Evolutionary conservation across 768 basidiomycete species (phyloP).

Genomic region (Phylloporus sp.): DNA sequence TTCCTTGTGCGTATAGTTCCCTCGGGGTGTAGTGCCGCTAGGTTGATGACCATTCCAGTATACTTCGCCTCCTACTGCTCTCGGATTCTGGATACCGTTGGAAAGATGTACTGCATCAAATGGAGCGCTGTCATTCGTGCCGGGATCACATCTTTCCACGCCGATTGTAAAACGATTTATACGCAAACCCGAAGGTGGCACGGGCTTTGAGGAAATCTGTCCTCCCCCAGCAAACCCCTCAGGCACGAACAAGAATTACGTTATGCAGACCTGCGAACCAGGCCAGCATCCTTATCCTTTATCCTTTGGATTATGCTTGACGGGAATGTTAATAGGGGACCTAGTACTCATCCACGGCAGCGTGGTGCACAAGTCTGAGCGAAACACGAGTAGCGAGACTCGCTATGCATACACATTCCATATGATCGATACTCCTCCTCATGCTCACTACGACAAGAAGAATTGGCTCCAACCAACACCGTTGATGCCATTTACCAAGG

Average conservation of each 20-base stretch:
- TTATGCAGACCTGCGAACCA: constrained; percentile 69
- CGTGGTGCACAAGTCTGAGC: constrained; percentile 89
- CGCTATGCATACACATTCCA: constrained; percentile 96
- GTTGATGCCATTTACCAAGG: constrained; percentile 74
- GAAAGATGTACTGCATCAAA: constrained; percentile 82
- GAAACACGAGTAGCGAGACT: constrained; percentile 75
- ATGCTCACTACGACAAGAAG: constrained; percentile 78
- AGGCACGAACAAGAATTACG: constrained; percentile 41
- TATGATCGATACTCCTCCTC: constrained; percentile 77
- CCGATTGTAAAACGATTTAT: constrained; percentile 84
- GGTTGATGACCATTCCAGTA: constrained; percentile 51
- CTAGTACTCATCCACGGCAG: constrained; percentile 92
- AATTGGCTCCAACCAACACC: constrained; percentile 93
- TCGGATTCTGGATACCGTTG: constrained; percentile 96
- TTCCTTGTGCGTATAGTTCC: constrained; percentile 55
- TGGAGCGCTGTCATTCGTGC: constrained; percentile 84
- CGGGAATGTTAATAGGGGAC: constrained; percentile 52
- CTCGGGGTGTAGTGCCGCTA: neutral
- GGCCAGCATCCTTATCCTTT: constrained; percentile 37
- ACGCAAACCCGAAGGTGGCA: constrained; percentile 70
- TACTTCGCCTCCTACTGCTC: constrained; percentile 84
- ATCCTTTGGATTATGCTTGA: neutral
- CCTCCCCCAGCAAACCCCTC: constrained; percentile 24
- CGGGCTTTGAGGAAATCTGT: constrained; percentile 72
- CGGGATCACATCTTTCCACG: constrained; percentile 79